phyloP scores from a whole-genome alignment of 1,284 basidiomycete species.

The Puccinia brachypodii region DNA sequence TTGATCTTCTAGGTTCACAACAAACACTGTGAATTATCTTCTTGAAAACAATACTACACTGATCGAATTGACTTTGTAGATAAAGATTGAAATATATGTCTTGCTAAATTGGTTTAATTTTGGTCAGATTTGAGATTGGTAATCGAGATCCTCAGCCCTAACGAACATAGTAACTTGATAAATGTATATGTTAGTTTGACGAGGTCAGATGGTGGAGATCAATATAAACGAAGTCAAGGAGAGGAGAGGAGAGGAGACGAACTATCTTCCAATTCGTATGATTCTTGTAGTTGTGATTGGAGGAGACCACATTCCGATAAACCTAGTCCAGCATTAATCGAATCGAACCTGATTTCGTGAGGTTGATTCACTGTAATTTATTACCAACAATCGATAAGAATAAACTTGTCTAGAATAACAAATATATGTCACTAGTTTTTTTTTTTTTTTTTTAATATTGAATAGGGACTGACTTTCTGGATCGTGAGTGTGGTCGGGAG shows the following conservation, averaged over 20 bases:
- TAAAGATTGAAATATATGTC: too few species aligned
- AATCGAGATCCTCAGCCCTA: neutral
- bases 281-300: neutral
- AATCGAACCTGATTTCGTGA: neutral
- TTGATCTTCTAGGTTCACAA: too few species aligned
- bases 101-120: neutral
- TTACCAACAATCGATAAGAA: neutral
- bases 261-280: slow-evolving; percentile 13
- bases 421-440: neutral
- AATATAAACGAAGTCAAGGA: neutral
- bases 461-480: neutral
- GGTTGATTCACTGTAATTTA: neutral
- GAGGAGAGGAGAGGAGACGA: neutral
- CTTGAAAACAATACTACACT: too few species aligned
- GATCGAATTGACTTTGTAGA: too few species aligned
- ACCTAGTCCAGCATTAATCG: neutral
- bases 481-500: neutral
- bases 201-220: too few species aligned
- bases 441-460: neutral
- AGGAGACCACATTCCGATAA: neutral
- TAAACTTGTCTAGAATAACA: neutral
- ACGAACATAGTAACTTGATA: neutral
- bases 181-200: too few species aligned
- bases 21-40: too few species aligned
- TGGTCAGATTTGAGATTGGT: neutral